Evolutionary conservation across 768 basidiomycete genomes (phyloP), one percentile per base, ranked within the genome.

Genomic region (Boletus subcaerulescens): DNA sequence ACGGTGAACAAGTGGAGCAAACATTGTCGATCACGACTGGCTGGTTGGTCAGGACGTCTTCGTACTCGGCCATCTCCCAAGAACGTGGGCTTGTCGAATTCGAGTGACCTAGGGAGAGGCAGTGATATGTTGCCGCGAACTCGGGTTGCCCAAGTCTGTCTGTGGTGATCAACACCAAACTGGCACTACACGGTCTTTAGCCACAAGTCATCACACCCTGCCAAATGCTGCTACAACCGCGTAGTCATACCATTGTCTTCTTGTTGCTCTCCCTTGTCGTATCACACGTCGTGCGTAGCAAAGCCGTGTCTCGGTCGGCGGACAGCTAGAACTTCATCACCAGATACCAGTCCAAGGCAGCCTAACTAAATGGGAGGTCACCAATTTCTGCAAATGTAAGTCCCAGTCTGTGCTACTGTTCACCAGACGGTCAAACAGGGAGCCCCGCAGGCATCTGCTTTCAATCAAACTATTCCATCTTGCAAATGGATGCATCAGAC

Each of bases 1-100:
- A 64, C 57, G 67, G 61, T 54, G 55, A 63, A 53, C 57, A 53
- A 53, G 56, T 48, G 50, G 53, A 32, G 40, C 87, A 62, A 60
- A 96, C 95, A 76, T 98, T 98, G 80, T 98, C 96, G 66, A 98
- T 97, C 60, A 98, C 96, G 55, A 98, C 94, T 6, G 96, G 96
- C 74, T 98, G 96, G 77, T 98, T 98, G 55, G 95, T 96, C 71
- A 97, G 83, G 62, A 93, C 91, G 70, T 93, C 91, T 71, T 93
- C 91, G 73, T 85, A 93, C 76, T 93, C 91, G 51, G 86, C 81
- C 91, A 93, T 93, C 56, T 61, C 29, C 56, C 20, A 50, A 39
- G 57, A 53, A 47, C 29, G 54, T 47, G 59, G 31, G 45, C n/a
- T 44, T 15, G 60, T 63, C 26, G 36, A 32, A 36, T 48, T 48